These are phyloP conservation scores for Nemania sp. DNA, from an alignment of 2,329 filamentous ascomycete genomes.

Conservation along the genomic window DNA sequence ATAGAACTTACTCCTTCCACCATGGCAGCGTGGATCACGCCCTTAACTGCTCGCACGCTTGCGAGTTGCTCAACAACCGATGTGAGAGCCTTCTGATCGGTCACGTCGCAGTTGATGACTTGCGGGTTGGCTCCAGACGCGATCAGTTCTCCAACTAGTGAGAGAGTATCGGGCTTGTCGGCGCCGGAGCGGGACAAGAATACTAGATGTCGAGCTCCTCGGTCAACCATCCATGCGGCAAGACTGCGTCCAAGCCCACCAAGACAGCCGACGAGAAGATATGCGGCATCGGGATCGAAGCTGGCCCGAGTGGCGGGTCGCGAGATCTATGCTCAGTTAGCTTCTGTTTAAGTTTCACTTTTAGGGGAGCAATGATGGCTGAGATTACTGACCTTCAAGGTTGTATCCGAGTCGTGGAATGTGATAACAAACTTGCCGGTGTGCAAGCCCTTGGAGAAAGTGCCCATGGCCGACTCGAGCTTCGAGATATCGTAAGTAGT, in stretches of 20 bases:
- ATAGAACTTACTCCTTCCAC: constrained; percentile 16
- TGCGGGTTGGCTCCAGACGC: not conserved
- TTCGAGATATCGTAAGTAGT: constrained; percentile 16
- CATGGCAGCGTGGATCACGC: constrained; percentile 33
- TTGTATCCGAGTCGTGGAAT: constrained; percentile 5
- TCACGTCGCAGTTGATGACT: constrained; percentile 2
- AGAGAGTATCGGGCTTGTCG: constrained; percentile 27
- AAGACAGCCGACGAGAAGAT: constrained; percentile 42
- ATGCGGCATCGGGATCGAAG: constrained; percentile 20
- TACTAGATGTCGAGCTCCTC: constrained; percentile 37
- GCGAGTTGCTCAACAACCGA: not conserved
- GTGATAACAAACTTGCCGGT: constrained; percentile 20
- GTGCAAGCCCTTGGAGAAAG: constrained; percentile 18
- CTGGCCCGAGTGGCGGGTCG: not conserved
- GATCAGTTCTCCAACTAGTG: not conserved
- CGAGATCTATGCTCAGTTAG: constrained; percentile 6
- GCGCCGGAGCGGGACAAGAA: constrained; percentile 40
- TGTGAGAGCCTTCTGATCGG: not conserved
- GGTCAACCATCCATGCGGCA: constrained; percentile 37
- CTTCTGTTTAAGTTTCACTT: not conserved
- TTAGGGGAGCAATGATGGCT: not conserved
- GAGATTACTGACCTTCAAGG: constrained; percentile 7
- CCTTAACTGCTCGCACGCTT: constrained; percentile 19
- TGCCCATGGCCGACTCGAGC: constrained; percentile 8
- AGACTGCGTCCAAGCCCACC: constrained; percentile 42